phyloP scores from a whole-genome alignment of 805 yeast species.

The Scheffersomyces ergatensis region DNA sequence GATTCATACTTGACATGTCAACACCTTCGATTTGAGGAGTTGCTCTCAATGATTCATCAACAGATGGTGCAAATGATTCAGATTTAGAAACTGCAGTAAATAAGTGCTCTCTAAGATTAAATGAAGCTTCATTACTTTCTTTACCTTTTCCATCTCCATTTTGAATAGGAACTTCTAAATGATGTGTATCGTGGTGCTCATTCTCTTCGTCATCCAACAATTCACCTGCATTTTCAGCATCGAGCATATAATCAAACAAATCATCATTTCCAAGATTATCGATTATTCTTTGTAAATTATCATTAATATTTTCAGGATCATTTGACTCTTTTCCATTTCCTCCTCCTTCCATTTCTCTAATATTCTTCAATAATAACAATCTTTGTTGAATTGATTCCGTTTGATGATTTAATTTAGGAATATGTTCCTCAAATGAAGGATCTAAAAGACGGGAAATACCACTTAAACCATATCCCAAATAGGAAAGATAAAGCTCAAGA shows the following conservation, averaged over 20 bases:
- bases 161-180: background rate
- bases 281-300: conserved; percentile 31
- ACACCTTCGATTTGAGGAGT: conserved; percentile 44
- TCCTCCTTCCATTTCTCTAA: conserved; percentile 21
- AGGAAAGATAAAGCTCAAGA: conserved; percentile 52
- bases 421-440: conserved; percentile 57
- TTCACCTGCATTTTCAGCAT: conserved; percentile 14
- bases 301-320: conserved; percentile 25
- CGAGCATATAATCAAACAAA: conserved; percentile 13
- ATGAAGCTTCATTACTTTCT: background rate
- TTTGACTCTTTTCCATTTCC: conserved; percentile 18
- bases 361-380: conserved; percentile 28
- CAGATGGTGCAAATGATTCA: conserved; percentile 12
- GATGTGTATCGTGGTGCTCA: conserved; percentile 3
- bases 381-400: conserved; percentile 33
- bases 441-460: conserved; percentile 75
- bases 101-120: background rate
- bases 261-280: conserved; percentile 24
- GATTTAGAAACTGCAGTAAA: conserved; percentile 6
- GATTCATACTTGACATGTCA: conserved; percentile 49
- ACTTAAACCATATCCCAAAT: conserved; percentile 58
- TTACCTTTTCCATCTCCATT: conserved; percentile 2
- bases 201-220: conserved; percentile 15
- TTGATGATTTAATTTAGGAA: conserved; percentile 33
- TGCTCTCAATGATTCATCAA: conserved; percentile 41